Evolutionary conservation across 2,329 filamentous ascomycete species (phyloP), one percentile per base, ranked within the genome.

Genomic region (Aspergillus quadrilineatus): DNA sequence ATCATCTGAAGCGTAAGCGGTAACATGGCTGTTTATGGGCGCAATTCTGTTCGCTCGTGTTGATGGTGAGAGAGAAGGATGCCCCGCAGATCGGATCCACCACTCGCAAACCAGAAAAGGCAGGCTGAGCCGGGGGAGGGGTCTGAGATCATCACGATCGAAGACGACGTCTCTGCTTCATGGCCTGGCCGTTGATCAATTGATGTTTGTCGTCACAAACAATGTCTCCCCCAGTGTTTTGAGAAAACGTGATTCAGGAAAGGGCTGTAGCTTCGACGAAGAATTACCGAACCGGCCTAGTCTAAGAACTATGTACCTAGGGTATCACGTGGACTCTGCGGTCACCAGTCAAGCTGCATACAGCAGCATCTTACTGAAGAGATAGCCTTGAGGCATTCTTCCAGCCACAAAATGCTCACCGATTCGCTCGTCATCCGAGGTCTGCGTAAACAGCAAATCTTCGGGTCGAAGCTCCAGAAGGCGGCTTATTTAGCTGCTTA

Each of bases 21-120:
- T 37, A 39, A 14, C n/a, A 22, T 45, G 26, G 32, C 43, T 46
- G 43, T 30, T 22, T 17, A 53, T 45, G 41, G 30, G 26, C 41
- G 30, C 28, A 45, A 55, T 50, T 22, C 22, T 55, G 53, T 46
- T 37, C 39, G 42, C 36, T 37, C 46, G 17, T 29, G 34, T 50
- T 17, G n/a, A 36, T 36, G 42, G 41, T 47, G 48, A 42, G 12
- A 22, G 14, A 7, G 15, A 32, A 34, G 15, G 29, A 48, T 12
- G 54, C 54, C 54, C 54, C 54, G 48, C 54, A 56, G 43, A 52
- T 56, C 29, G 43, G 17, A 34, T 45, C 54, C 54, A 52, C 48
- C 34, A 15, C 43, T 14, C 34, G 44, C n/a, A 12, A 46, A 12
- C 30, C 53, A 17, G n/a, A 46, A 50, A 46, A 42, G 41, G 53